phyloP scores from a whole-genome alignment of 169 alveolate genomes.

The Eimeria falciformis region DNA sequence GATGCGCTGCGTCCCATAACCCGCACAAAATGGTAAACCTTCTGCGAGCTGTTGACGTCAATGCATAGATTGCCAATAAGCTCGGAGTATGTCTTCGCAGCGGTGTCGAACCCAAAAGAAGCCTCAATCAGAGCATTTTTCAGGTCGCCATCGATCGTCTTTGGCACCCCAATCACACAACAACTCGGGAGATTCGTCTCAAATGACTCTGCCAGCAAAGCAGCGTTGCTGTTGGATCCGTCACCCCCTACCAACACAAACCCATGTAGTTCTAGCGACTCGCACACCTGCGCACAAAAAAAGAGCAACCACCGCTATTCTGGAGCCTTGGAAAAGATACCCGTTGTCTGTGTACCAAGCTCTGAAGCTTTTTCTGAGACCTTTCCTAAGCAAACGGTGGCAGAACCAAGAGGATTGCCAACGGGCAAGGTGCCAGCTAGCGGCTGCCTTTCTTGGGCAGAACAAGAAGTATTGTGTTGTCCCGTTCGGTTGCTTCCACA shows the following conservation, averaged over 20 bases:
- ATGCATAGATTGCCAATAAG: constrained; percentile 96
- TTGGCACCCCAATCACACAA: constrained; percentile 97
- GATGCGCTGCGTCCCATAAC: constrained; percentile 99
- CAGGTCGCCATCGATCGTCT: constrained; percentile 99
- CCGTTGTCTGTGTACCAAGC: too few relatives aligned
- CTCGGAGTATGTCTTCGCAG: constrained; percentile 98
- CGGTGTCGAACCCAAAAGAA: constrained; percentile 99
- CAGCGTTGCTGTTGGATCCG: constrained; percentile 99
- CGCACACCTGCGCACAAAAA: constrained; percentile 79
- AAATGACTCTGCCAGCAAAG: constrained; percentile 97
- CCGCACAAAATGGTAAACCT: constrained; percentile 96
- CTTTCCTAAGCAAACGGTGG: too few relatives aligned
- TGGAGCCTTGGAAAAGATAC: too few relatives aligned
- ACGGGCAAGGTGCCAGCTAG: too few relatives aligned
- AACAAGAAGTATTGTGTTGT: too few relatives aligned
- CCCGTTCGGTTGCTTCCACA: too few relatives aligned
- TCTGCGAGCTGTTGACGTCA: constrained; percentile 86
- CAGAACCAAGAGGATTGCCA: too few relatives aligned
- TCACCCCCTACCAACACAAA: constrained; percentile 99
- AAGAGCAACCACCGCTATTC: background rate
- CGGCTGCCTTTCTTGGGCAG: too few relatives aligned
- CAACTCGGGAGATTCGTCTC: constrained; percentile 79
- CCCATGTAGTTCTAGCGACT: constrained; percentile 96
- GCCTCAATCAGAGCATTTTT: constrained; percentile 94
- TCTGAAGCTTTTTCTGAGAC: too few relatives aligned